Percentiles rank a stretch among this genome's conserved stretches.
Evolutionary conservation across 176 grass and related monocot genomes (phyloP).

Genomic region (Cenchrus americanus): DNA sequence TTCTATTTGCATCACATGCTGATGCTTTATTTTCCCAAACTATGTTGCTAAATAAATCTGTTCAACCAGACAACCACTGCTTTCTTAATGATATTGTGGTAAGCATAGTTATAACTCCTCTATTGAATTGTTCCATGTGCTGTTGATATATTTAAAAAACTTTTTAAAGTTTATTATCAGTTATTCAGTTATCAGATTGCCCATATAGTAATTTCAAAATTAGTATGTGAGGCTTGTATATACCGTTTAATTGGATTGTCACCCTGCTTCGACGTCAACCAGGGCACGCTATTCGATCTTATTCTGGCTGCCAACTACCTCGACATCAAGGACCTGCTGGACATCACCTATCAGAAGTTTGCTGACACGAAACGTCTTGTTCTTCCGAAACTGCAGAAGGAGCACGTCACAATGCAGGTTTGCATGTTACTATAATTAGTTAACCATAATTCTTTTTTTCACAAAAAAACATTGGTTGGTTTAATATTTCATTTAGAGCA

Average conservation of each 20-base stretch:
- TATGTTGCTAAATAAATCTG: slow-evolving; percentile 7
- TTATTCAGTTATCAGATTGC: neutral
- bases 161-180: neutral
- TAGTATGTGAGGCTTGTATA: neutral
- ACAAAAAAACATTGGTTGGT: too few relatives aligned
- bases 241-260: neutral
- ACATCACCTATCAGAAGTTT: too few relatives aligned
- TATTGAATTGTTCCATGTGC: slow-evolving; percentile 8
- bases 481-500: too few relatives aligned
- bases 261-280: neutral
- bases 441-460: too few relatives aligned
- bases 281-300: too few relatives aligned
- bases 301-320: too few relatives aligned
- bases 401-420: too few relatives aligned
- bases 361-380: too few relatives aligned
- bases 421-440: too few relatives aligned
- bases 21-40: neutral
- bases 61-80: neutral
- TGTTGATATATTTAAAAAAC: neutral
- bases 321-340: too few relatives aligned
- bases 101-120: slow-evolving; percentile 12
- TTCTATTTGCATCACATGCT: slow-evolving; percentile 22
- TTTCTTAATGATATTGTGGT: slow-evolving; percentile 13
- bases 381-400: too few relatives aligned
- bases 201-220: neutral